These are phyloP conservation scores for Knoxia roxburghii DNA, from an alignment of 257 asterid genomes.

Conservation along the genomic window DNA sequence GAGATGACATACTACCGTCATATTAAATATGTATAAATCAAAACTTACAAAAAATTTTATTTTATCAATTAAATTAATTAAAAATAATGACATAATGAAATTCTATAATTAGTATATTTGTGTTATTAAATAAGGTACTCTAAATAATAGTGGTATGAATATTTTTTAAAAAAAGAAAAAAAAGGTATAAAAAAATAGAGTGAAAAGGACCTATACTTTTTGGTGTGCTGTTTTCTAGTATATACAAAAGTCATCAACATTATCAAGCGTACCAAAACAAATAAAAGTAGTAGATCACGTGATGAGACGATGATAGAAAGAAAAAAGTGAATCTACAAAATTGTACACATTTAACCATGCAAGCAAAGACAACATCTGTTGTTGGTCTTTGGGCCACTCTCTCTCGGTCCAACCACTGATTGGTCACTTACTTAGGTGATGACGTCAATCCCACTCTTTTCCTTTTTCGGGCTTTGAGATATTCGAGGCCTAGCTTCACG, in stretches of 20 bases:
- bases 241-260: conserved; percentile 6
- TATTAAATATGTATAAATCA: too few relatives aligned
- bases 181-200: too few relatives aligned
- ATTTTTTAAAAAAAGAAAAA: too few relatives aligned
- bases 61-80: too few relatives aligned
- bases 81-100: too few relatives aligned
- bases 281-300: conserved; percentile 81
- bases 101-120: too few relatives aligned
- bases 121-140: too few relatives aligned
- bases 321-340: conserved; percentile 8
- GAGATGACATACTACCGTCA: too few relatives aligned
- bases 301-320: conserved; percentile 37
- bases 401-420: conserved; percentile 19
- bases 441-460: conserved; percentile 22
- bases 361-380: conserved; percentile 15
- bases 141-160: too few relatives aligned
- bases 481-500: conserved; percentile 13
- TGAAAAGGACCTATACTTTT: conserved; percentile 19
- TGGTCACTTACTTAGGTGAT: conserved; percentile 24
- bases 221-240: conserved; percentile 37
- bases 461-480: conserved; percentile 6
- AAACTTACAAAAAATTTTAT: too few relatives aligned
- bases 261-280: conserved; percentile 20
- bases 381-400: conserved; percentile 28
- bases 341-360: conserved; percentile 30